Evolutionary conservation across 2,329 filamentous ascomycete genomes (phyloP).

Genomic region (Pseudogymnoascus sp.): DNA sequence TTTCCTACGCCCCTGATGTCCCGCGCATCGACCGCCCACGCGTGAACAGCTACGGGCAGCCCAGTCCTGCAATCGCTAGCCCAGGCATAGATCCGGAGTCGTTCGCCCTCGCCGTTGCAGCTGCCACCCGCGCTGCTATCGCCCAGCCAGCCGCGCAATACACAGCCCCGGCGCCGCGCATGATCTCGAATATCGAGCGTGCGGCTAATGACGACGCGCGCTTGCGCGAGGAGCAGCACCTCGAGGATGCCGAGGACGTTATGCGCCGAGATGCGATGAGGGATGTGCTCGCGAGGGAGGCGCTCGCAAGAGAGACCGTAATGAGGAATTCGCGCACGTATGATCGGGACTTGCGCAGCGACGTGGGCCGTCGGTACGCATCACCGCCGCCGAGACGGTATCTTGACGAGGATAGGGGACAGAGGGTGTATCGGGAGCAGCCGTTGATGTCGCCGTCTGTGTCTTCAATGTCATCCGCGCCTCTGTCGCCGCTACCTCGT

Average conservation of each 20-base stretch:
- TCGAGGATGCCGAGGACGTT: neutral
- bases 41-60: neutral
- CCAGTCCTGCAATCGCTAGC: neutral
- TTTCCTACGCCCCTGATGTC: constrained; percentile 17
- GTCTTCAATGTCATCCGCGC: neutral
- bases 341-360: neutral
- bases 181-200: neutral
- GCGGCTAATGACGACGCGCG: neutral
- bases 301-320: neutral
- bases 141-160: neutral
- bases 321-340: neutral
- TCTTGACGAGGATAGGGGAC: neutral
- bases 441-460: neutral
- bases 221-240: neutral
- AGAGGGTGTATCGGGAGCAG: neutral
- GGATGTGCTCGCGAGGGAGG: neutral
- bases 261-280: neutral
- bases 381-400: neutral
- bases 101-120: neutral
- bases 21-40: constrained; percentile 11
- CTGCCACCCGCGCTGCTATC: neutral
- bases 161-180: neutral
- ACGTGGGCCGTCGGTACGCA: neutral
- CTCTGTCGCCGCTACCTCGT: neutral
- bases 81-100: neutral